phyloP scores from a whole-genome alignment of 768 basidiomycete genomes.

The Holtermanniella nyarrowii region DNA sequence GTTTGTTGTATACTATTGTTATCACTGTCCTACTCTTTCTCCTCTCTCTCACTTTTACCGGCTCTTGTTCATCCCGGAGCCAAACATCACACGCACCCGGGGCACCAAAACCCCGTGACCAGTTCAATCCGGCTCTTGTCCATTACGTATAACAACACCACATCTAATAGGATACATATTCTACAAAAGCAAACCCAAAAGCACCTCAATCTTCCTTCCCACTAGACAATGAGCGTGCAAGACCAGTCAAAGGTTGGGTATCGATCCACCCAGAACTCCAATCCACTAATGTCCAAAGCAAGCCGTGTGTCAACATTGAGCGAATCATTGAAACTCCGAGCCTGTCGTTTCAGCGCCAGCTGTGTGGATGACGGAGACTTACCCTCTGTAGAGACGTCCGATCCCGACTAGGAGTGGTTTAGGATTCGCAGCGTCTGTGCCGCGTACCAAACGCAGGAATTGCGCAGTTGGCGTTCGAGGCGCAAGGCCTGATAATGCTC shows the following conservation, averaged over 20 bases:
- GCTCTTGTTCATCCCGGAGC: too few relatives aligned
- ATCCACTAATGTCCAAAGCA: conserved; percentile 90
- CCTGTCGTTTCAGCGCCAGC: conserved; percentile 8
- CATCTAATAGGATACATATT: too few relatives aligned
- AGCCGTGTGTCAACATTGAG: conserved; percentile 84
- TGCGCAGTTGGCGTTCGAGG: conserved; percentile 66
- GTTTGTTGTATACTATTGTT: too few relatives aligned
- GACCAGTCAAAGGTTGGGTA: conserved; percentile 31
- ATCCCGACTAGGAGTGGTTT: conserved; percentile 58
- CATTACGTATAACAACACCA: too few relatives aligned
- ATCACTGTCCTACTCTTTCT: too few relatives aligned
- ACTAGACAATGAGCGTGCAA: too few relatives aligned
- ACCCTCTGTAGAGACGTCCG: conserved; percentile 81
- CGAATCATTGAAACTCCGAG: conserved; percentile 69
- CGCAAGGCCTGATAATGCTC: conserved; percentile 67
- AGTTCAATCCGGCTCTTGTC: too few relatives aligned
- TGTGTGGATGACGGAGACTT: conserved; percentile 42
- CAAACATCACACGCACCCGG: too few relatives aligned
- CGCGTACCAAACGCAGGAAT: conserved; percentile 66
- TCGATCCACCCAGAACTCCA: conserved; percentile 38
- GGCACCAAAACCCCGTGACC: too few relatives aligned
- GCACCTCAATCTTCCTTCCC: too few relatives aligned
- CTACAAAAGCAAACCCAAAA: too few relatives aligned
- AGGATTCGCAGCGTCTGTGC: conserved; percentile 67
- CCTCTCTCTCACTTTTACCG: too few relatives aligned